A percentile compares a stretch with the other conserved stretches of the same genome.
These are phyloP conservation scores for Massariosphaeria phaeospora DNA, from an alignment of 495 filamentous ascomycete genomes.

Conservation along the genomic window DNA sequence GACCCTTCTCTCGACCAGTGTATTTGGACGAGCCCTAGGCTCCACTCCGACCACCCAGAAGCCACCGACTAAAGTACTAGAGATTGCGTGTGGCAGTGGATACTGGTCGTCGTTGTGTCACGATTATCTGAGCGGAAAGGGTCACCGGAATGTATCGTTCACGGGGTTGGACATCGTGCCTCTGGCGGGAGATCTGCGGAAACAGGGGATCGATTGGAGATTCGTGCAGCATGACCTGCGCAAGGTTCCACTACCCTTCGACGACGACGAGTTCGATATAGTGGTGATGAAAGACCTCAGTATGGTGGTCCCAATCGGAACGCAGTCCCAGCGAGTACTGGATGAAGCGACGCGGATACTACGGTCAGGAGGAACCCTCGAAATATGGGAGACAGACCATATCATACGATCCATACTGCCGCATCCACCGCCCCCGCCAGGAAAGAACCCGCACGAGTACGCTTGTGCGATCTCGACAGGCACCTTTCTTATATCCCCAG, in stretches of 20 bases:
- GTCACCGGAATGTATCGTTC: constrained; percentile 53
- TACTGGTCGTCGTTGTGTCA: constrained; percentile 87
- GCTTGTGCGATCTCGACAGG: constrained; percentile 59
- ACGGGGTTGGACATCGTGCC: constrained; percentile 80
- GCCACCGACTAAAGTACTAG: constrained; percentile 72
- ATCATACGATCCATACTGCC: constrained; percentile 69
- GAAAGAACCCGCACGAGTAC: constrained; percentile 53
- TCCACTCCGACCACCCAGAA: constrained; percentile 58
- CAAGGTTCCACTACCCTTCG: constrained; percentile 68
- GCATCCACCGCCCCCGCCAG: constrained; percentile 60
- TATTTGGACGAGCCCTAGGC: constrained; percentile 76
- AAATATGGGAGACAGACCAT: constrained; percentile 83
- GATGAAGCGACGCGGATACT: constrained; percentile 74
- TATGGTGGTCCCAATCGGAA: constrained; percentile 56
- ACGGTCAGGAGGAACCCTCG: constrained; percentile 71
- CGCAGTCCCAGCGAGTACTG: constrained; percentile 61
- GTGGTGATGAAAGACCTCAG: constrained; percentile 86
- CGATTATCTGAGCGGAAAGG: constrained; percentile 61
- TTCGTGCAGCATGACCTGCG: constrained; percentile 86
- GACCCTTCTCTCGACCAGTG: constrained; percentile 72
- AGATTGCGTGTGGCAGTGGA: constrained; percentile 82
- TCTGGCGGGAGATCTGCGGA: constrained; percentile 64
- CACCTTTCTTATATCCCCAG: constrained; percentile 77
- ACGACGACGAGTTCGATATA: constrained; percentile 79
- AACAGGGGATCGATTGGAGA: constrained; percentile 75